Conservation (phyloP, 257 asterid species). For the Coffea canephora region DNA sequence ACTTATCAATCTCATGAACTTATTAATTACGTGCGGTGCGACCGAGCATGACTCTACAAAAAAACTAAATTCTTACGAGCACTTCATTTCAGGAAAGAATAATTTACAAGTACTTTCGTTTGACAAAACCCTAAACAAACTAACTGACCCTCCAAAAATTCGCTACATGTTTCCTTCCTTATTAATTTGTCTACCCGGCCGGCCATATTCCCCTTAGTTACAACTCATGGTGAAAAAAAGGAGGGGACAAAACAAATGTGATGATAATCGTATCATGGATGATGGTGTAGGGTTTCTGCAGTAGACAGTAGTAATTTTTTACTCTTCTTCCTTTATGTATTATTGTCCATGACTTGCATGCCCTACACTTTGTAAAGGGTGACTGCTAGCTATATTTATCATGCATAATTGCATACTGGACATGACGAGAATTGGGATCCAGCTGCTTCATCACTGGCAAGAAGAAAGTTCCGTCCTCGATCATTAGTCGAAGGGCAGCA, state of each 20-base stretch:
- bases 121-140: neutral
- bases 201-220: neutral
- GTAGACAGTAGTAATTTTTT: conserved; percentile 10
- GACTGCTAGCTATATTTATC: conserved; percentile 31
- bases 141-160: neutral
- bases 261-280: neutral
- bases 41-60: no score
- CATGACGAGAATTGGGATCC: conserved; percentile 60
- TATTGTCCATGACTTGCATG: conserved; percentile 13
- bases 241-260: neutral
- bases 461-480: conserved; percentile 9
- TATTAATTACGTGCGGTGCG: no score
- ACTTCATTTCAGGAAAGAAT: no score
- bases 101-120: neutral
- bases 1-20: no score
- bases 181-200: no score
- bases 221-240: no score
- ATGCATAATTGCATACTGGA: conserved; percentile 27
- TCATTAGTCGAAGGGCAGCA: conserved; percentile 13
- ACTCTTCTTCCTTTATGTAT: conserved; percentile 5
- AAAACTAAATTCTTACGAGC: neutral
- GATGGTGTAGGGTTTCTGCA: conserved; percentile 5
- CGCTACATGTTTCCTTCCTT: neutral
- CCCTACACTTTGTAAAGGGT: conserved; percentile 27
- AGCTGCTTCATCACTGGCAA: conserved; percentile 57